A percentile compares a stretch with the other conserved stretches of the same genome.
Evolutionary conservation across 352 stramenopile genomes (phyloP).

Genomic region (Phytophthora sojae): DNA sequence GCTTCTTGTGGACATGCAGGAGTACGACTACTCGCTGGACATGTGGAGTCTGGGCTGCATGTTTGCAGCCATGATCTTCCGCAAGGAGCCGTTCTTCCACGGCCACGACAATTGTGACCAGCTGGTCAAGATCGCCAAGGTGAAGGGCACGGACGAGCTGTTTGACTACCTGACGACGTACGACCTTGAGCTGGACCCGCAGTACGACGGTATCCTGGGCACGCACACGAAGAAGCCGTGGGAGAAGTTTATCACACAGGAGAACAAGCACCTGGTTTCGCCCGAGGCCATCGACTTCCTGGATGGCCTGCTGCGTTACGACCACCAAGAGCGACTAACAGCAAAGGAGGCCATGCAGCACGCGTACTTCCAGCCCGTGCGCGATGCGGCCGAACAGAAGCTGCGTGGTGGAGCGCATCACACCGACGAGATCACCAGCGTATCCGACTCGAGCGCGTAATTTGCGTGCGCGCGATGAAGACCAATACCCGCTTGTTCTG

Average conservation of each 20-base stretch:
- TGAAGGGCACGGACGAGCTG: constrained; percentile 98
- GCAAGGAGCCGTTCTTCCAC: constrained; percentile 99
- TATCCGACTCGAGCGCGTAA: constrained; percentile 82
- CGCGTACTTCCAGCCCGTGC: constrained; percentile 97
- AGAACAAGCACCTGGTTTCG: constrained; percentile 98
- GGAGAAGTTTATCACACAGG: constrained; percentile 98
- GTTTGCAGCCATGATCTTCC: constrained; percentile 99
- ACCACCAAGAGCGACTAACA: constrained; percentile 98
- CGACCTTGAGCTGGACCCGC: constrained; percentile 98
- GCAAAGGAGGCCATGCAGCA: constrained; percentile 99
- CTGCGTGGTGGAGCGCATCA: constrained; percentile 57
- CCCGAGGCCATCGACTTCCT: constrained; percentile 97
- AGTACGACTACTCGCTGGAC: constrained; percentile 99
- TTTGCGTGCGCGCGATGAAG: constrained; percentile 23
- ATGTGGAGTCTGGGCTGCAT: constrained; percentile 99
- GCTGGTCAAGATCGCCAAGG: constrained; percentile 99
- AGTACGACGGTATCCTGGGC: constrained; percentile 98
- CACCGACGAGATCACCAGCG: constrained; percentile 75
- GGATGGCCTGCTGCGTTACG: constrained; percentile 87
- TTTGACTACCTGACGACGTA: constrained; percentile 99
- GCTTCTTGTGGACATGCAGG: constrained; percentile 98
- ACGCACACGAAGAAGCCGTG: constrained; percentile 98
- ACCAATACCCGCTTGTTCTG: constrained; percentile 17
- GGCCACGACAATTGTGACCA: constrained; percentile 99
- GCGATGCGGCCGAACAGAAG: constrained; percentile 80